phyloP scores from a whole-genome alignment of 1,139 yeast species.

The Kluyveromyces sp. region DNA sequence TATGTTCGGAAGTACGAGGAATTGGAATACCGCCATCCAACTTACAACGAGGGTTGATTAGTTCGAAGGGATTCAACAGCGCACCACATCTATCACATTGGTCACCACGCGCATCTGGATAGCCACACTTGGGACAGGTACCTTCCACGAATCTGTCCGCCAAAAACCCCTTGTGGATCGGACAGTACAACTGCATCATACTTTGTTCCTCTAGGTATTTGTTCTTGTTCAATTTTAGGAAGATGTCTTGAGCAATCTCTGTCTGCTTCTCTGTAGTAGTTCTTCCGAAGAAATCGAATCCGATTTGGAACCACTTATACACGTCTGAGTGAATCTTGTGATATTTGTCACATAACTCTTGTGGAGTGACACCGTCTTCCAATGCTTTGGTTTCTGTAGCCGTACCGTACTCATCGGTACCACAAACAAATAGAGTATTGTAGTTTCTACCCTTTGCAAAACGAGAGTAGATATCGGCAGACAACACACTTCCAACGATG shows the following conservation, averaged over 20 bases:
- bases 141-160: constrained; percentile 99
- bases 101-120: constrained; percentile 97
- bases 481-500: constrained; percentile 87
- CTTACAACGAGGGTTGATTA: constrained; percentile 92
- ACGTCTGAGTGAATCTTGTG: constrained; percentile 80
- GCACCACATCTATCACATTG: constrained; percentile 97
- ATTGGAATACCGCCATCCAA: constrained; percentile 77
- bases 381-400: constrained; percentile 98
- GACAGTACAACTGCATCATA: constrained; percentile 86
- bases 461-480: constrained; percentile 92
- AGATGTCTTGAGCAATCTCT: constrained; percentile 90
- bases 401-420: constrained; percentile 98
- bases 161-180: constrained; percentile 77
- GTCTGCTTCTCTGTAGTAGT: constrained; percentile 91
- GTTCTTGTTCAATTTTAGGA: constrained; percentile 63
- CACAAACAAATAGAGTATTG: constrained; percentile 82
- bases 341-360: constrained; percentile 84
- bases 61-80: constrained; percentile 83
- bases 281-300: constrained; percentile 91
- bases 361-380: constrained; percentile 85
- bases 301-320: constrained; percentile 95
- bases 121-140: constrained; percentile 88
- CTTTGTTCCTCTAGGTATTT: constrained; percentile 79
- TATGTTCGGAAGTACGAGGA: constrained; percentile 75
- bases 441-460: constrained; percentile 84